Conservation (phyloP, 2,329 filamentous ascomycete genomes). For the Phyllosticta paracitricarpa region DNA sequence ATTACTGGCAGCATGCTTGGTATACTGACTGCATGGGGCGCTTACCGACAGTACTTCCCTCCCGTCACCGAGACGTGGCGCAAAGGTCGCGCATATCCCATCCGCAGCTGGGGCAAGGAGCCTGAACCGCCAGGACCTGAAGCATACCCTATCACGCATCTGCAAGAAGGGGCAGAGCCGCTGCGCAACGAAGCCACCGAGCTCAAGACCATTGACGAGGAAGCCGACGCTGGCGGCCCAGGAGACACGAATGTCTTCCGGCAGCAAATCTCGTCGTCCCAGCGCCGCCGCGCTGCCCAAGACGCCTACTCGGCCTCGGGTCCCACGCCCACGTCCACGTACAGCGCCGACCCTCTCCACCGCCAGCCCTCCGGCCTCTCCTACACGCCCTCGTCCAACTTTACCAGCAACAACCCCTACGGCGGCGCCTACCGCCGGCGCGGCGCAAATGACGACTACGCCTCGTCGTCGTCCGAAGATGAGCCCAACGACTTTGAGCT, state of each 20-base stretch:
- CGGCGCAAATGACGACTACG: constrained; percentile 23
- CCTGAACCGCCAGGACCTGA: constrained; percentile 24
- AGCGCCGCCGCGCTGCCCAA: constrained; percentile 22
- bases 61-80: constrained; percentile 44
- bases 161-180: constrained; percentile 19
- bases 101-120: constrained; percentile 46
- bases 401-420: constrained; percentile 26
- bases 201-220: constrained; percentile 21
- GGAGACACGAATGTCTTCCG: constrained; percentile 28
- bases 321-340: constrained; percentile 13
- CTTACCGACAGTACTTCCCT: constrained; percentile 52
- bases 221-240: constrained; percentile 13
- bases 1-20: constrained; percentile 46
- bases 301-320: constrained; percentile 15
- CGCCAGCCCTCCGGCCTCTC: constrained; percentile 23
- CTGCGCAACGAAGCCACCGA: constrained; percentile 16
- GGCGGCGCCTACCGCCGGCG: constrained; percentile 16
- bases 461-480: constrained; percentile 30
- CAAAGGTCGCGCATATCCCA: constrained; percentile 50
- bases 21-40: constrained; percentile 40
- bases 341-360: constrained; percentile 19
- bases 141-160: constrained; percentile 13
- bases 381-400: constrained; percentile 21
- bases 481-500: constrained; percentile 27
- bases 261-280: constrained; percentile 27